phyloP scores from a whole-genome alignment of 2,329 filamentous ascomycete species.

The Pseudocercospora macadamiae region DNA sequence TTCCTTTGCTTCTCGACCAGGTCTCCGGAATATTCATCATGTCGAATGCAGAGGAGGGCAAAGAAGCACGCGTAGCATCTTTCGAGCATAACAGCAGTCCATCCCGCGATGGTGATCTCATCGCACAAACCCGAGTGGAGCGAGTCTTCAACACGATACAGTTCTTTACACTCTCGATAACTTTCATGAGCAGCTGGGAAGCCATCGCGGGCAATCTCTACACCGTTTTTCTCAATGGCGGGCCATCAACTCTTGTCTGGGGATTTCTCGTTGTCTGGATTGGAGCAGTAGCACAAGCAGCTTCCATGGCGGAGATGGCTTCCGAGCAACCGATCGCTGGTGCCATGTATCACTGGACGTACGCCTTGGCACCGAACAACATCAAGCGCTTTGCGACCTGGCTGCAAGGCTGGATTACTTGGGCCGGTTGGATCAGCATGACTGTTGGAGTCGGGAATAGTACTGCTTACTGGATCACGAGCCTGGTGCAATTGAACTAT shows the following conservation, averaged over 20 bases:
- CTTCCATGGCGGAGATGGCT: constrained; percentile 32
- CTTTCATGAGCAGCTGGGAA: constrained; percentile 34
- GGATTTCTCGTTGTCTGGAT: constrained; percentile 30
- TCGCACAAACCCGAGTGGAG: constrained; percentile 22
- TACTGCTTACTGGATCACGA: constrained; percentile 42
- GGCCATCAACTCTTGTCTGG: constrained; percentile 31
- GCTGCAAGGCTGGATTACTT: constrained; percentile 46
- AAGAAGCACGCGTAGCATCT: constrained; percentile 9
- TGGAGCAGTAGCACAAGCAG: constrained; percentile 30
- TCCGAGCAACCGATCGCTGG: constrained; percentile 34
- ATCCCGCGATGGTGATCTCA: constrained; percentile 12
- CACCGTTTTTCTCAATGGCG: constrained; percentile 30
- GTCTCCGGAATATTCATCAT: not conserved
- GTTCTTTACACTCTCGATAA: constrained; percentile 30
- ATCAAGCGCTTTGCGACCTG: constrained; percentile 31
- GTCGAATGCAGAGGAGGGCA: constrained; percentile 2
- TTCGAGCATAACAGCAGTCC: not conserved
- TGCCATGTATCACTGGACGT: constrained; percentile 34
- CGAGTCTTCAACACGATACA: constrained; percentile 32
- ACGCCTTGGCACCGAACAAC: constrained; percentile 26
- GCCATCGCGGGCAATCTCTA: constrained; percentile 29
- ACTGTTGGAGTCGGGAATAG: constrained; percentile 35
- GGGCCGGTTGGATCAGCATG: constrained; percentile 44
- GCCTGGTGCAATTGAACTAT: constrained; percentile 38
- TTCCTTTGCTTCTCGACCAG: not conserved